phyloP scores from a whole-genome alignment of 1,284 basidiomycete genomes.

The Fistulinella cinereoalba region DNA sequence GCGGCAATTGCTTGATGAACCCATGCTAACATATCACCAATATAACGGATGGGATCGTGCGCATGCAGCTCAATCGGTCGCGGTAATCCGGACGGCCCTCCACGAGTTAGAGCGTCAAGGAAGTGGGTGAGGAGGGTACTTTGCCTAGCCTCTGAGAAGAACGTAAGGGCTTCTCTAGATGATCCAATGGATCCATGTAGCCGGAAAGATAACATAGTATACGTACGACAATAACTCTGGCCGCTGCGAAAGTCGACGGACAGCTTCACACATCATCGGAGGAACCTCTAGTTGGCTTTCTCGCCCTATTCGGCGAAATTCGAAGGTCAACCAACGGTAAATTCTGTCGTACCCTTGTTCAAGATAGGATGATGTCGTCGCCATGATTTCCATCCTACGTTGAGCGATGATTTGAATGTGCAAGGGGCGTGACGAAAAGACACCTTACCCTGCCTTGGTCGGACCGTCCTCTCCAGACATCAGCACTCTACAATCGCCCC shows the following conservation, averaged over 20 bases:
- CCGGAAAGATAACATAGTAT: background rate
- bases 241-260: conserved; percentile 68
- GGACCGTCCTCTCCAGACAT: conserved; percentile 85
- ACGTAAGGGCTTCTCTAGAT: conserved; percentile 70
- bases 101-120: conserved; percentile 84
- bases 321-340: conserved; percentile 80
- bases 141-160: conserved; percentile 82
- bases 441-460: conserved; percentile 74
- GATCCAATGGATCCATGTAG: background rate
- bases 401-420: background rate
- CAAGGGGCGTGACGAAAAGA: background rate
- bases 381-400: conserved; percentile 83
- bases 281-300: conserved; percentile 81
- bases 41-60: conserved; percentile 93
- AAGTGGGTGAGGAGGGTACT: conserved; percentile 78
- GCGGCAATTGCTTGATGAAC: conserved; percentile 94
- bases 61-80: conserved; percentile 96
- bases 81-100: conserved; percentile 84
- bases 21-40: conserved; percentile 99
- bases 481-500: conserved; percentile 81
- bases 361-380: conserved; percentile 74
- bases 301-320: conserved; percentile 79
- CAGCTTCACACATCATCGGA: conserved; percentile 67
- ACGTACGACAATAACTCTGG: conserved; percentile 79
- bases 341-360: conserved; percentile 91